Conservation (phyloP, 1,284 basidiomycete genomes). For the Sphagnurus paluster region DNA sequence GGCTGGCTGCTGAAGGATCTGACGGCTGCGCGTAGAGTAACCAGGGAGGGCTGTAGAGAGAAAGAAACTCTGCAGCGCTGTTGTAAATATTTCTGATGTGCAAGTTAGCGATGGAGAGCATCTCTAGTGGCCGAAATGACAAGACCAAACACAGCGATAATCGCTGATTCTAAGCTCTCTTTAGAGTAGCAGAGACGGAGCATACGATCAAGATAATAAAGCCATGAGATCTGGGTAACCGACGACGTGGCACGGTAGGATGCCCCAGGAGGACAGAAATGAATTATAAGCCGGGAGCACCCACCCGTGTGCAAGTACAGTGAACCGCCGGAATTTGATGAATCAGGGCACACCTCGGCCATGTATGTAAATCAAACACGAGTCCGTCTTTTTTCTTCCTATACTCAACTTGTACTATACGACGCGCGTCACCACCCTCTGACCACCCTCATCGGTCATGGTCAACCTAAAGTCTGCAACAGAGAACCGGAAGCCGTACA, state of each 20-base stretch:
- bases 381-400: conserved; percentile 14
- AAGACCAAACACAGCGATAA: conserved; percentile 41
- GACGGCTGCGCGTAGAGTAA: conserved; percentile 23
- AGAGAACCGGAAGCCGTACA: conserved; percentile 72
- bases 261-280: conserved; percentile 14
- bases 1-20: conserved; percentile 21
- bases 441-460: conserved; percentile 12
- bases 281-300: neutral
- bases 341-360: conserved; percentile 8
- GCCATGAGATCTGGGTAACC: conserved; percentile 13
- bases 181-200: conserved; percentile 19
- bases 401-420: conserved; percentile 14
- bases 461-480: conserved; percentile 40
- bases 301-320: conserved; percentile 5
- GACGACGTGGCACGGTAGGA: conserved; percentile 7
- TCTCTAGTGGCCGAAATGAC: conserved; percentile 37
- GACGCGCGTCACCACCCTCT: conserved; percentile 4
- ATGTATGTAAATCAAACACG: conserved; percentile 21
- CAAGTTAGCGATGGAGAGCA: conserved; percentile 51
- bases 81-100: conserved; percentile 59
- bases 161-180: conserved; percentile 27
- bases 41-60: conserved; percentile 40
- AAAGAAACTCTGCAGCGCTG: conserved; percentile 61
- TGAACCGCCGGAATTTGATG: conserved; percentile 16
- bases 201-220: conserved; percentile 19